These are phyloP conservation scores for Metarhizium humberi DNA, from an alignment of 2,329 filamentous ascomycete species.

Conservation along the genomic window DNA sequence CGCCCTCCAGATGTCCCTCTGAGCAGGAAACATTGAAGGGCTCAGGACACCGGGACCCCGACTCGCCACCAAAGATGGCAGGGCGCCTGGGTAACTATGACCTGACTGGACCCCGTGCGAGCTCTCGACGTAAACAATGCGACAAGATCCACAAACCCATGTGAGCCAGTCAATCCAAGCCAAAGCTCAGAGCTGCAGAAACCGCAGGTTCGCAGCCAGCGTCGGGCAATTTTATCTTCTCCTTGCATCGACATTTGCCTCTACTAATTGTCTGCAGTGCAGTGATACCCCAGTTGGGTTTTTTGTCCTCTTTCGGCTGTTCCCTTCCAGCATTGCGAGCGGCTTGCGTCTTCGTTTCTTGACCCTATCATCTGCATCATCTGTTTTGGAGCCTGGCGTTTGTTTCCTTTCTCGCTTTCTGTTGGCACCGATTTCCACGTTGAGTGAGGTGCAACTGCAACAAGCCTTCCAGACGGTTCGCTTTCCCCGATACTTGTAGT, in stretches of 20 bases:
- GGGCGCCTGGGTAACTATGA: neutral
- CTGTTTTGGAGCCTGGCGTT: slow-evolving; percentile 18
- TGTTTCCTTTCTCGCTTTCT: slow-evolving; percentile 14
- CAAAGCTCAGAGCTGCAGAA: neutral
- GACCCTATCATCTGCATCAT: slow-evolving; percentile 9
- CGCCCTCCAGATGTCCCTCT: too few species aligned
- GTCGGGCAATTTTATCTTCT: neutral
- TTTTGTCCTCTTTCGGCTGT: neutral
- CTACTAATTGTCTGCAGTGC: slow-evolving; percentile 1
- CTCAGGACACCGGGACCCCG: too few species aligned
- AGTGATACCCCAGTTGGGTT: neutral
- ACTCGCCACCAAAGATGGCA: neutral
- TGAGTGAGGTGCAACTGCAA: neutral
- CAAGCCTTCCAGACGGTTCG: neutral
- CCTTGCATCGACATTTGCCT: slow-evolving; percentile 1
- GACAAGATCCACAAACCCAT: neutral
- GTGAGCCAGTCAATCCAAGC: neutral
- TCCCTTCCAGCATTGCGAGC: slow-evolving; percentile 6
- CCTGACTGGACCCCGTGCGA: neutral
- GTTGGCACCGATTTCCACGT: neutral
- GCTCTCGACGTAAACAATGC: slow-evolving; percentile 3
- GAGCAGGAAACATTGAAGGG: too few species aligned
- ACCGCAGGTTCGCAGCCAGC: neutral
- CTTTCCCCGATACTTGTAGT: neutral
- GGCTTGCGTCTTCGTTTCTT: slow-evolving; percentile 6